These are phyloP conservation scores for Decorospora gaudefroyi DNA, from an alignment of 2,329 filamentous ascomycete genomes.

Conservation along the genomic window DNA sequence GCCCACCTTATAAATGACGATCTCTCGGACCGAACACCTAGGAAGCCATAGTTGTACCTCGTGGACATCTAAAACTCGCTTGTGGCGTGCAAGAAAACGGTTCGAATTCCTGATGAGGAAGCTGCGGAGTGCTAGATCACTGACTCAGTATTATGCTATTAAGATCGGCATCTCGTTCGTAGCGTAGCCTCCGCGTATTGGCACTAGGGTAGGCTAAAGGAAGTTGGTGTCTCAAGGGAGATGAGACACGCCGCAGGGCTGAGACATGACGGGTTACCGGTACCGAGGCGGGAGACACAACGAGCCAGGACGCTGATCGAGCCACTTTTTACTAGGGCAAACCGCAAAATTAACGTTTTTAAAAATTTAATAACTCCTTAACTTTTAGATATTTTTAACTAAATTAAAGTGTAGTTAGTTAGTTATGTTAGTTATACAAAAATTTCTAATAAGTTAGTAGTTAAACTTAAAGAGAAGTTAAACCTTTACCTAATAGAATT, in stretches of 20 bases:
- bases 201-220: conserved; percentile 8
- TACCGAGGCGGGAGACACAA: no score
- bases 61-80: conserved; percentile 13
- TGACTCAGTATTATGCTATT: neutral
- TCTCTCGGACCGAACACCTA: conserved; percentile 17
- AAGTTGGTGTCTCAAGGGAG: conserved; percentile 12
- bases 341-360: no score
- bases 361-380: no score
- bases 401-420: no score
- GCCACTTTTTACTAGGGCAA: no score
- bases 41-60: conserved; percentile 9
- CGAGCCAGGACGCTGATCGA: no score
- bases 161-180: neutral
- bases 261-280: conserved; percentile 9
- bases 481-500: no score
- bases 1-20: conserved; percentile 6
- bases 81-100: conserved; percentile 10
- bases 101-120: conserved; percentile 13
- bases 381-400: no score
- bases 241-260: conserved; percentile 12
- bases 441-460: no score
- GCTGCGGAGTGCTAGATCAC: conserved; percentile 3
- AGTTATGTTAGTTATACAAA: no score
- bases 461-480: no score
- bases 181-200: conserved; percentile 5